Percentiles rank a stretch among this genome's conserved stretches.
These are phyloP conservation scores for Rubia peregrina DNA, from an alignment of 305 asterid genomes.

Conservation along the genomic window DNA sequence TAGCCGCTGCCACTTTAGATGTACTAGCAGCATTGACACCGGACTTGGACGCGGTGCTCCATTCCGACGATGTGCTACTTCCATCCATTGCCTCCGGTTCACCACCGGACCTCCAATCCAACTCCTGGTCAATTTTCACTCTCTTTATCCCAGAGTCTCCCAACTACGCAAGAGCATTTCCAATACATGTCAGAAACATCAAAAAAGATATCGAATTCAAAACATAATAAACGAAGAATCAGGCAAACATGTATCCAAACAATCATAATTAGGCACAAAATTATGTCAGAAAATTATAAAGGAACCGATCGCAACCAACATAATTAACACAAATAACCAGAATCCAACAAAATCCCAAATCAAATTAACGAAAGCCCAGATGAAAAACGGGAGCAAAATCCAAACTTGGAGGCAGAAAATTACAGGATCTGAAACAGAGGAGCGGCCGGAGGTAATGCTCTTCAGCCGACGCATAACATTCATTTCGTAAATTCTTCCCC, in stretches of 20 bases:
- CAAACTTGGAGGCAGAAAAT: constrained; percentile 13
- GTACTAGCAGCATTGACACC: constrained; percentile 35
- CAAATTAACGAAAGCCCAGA: neutral
- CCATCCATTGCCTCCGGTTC: constrained; percentile 36
- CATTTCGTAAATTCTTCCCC: constrained; percentile 30
- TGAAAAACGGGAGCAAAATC: neutral
- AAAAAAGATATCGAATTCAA: neutral
- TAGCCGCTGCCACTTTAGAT: constrained; percentile 27
- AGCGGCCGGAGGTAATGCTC: constrained; percentile 98
- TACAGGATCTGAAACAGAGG: constrained; percentile 99
- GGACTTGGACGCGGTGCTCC: constrained; percentile 34
- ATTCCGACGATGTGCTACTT: constrained; percentile 25
- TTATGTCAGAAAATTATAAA: neutral
- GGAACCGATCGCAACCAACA: neutral
- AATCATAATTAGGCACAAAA: neutral
- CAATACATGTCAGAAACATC: constrained; percentile 9
- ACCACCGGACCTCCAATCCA: constrained; percentile 30
- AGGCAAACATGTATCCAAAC: neutral
- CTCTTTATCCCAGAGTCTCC: constrained; percentile 71
- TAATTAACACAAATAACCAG: neutral
- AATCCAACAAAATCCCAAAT: neutral
- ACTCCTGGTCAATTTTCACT: constrained; percentile 63
- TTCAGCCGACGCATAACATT: constrained; percentile 98
- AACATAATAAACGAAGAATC: neutral
- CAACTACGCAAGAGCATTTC: constrained; percentile 31